These are phyloP conservation scores for Polytrichum commune DNA, from an alignment of 225 moss, liverwort and hornwort genomes.

Conservation along the genomic window DNA sequence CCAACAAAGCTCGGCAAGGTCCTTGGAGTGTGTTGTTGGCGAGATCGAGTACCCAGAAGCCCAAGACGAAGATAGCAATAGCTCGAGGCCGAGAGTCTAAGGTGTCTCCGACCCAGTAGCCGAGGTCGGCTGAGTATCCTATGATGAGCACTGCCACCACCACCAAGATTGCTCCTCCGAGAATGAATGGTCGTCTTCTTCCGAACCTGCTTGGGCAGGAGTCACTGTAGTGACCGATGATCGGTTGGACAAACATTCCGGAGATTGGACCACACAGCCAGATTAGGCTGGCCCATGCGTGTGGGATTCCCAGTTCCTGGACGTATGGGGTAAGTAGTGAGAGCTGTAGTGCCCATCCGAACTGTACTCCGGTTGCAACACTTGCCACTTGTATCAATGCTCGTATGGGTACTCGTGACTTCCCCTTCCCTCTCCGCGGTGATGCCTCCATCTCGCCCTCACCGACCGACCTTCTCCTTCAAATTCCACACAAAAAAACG, in stretches of 20 bases:
- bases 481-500: too few species aligned
- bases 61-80: slow-evolving; percentile 63
- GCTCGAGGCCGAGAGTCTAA: slow-evolving; percentile 40
- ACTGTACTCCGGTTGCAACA: slow-evolving; percentile 56
- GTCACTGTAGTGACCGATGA: slow-evolving; percentile 86
- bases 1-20: slow-evolving; percentile 79
- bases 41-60: slow-evolving; percentile 86
- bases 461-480: too few species aligned
- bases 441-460: slow-evolving; percentile 11
- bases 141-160: slow-evolving; percentile 55
- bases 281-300: slow-evolving; percentile 82
- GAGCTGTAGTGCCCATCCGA: slow-evolving; percentile 61
- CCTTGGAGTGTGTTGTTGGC: slow-evolving; percentile 92
- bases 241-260: slow-evolving; percentile 90
- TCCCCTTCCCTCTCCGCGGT: slow-evolving; percentile 27
- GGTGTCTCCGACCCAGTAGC: slow-evolving; percentile 58
- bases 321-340: slow-evolving; percentile 68
- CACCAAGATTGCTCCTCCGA: slow-evolving; percentile 61
- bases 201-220: slow-evolving; percentile 64
- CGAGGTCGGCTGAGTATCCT: slow-evolving; percentile 74
- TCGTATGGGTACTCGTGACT: slow-evolving; percentile 39
- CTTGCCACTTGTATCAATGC: slow-evolving; percentile 52
- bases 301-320: slow-evolving; percentile 93
- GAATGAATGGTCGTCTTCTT: slow-evolving; percentile 71
- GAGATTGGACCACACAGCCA: slow-evolving; percentile 95